Evolutionary conservation across 352 stramenopile species (phyloP).

Genomic region (Elongisporangium prolatum): DNA sequence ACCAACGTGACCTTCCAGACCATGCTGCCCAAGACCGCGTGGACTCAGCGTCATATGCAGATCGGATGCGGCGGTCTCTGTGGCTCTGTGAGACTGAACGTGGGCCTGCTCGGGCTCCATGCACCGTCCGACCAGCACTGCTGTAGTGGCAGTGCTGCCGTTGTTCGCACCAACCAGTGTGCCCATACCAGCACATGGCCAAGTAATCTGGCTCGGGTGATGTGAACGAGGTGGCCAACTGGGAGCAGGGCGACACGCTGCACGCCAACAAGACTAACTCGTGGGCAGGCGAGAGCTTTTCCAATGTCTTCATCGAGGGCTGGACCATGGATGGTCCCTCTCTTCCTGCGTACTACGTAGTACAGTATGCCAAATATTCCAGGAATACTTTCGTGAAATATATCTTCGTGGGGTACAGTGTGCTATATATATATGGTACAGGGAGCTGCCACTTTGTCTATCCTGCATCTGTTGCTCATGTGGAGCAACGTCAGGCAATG

Average conservation of each 20-base stretch:
- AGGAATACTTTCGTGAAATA: no score
- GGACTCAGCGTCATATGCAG: conserved; percentile 32
- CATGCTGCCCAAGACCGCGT: conserved; percentile 22
- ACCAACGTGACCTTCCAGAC: conserved; percentile 25
- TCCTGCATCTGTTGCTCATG: no score
- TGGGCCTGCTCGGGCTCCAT: conserved; percentile 5
- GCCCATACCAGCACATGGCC: conserved; percentile 18
- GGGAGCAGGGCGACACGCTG: conserved; percentile 10
- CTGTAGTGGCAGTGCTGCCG: conserved; percentile 3
- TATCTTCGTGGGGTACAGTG: no score
- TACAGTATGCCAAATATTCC: no score
- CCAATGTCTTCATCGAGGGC: no score
- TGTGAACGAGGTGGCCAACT: conserved; percentile 16
- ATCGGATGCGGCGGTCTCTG: conserved; percentile 27
- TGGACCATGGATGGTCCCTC: no score
- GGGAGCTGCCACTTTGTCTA: no score
- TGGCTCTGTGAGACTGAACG: conserved; percentile 12
- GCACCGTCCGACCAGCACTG: background rate
- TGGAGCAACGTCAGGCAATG: no score
- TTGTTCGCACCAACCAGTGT: conserved; percentile 18
- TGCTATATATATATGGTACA: no score
- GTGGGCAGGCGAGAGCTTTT: conserved; percentile 21
- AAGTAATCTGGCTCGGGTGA: conserved; percentile 21
- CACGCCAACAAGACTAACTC: conserved; percentile 3
- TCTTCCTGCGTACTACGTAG: no score